A percentile compares a stretch with the other conserved stretches of the same genome.
These are phyloP conservation scores for Mucor piriformis DNA, from an alignment of 371 early-diverging fungal species.

Conservation along the genomic window DNA sequence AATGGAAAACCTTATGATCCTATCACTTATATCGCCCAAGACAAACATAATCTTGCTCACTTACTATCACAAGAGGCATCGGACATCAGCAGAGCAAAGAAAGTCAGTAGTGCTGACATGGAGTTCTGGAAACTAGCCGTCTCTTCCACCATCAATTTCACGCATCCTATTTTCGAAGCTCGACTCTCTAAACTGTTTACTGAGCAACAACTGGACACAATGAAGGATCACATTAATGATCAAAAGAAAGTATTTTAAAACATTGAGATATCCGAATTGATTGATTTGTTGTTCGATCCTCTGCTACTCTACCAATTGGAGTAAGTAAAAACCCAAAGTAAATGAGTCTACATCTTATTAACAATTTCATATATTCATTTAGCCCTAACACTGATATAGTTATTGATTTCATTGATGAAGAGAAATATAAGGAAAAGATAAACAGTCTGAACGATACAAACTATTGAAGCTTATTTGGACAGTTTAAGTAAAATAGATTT, in stretches of 20 bases:
- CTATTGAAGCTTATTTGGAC: constrained; percentile 9
- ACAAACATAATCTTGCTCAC: constrained; percentile 9
- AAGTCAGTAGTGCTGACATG: too few relatives aligned
- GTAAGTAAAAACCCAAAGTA: constrained; percentile 15
- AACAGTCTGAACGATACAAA: constrained; percentile 15
- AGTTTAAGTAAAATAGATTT: constrained; percentile 18
- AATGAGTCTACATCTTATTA: constrained; percentile 13
- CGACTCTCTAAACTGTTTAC: background rate
- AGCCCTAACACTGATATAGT: constrained; percentile 2
- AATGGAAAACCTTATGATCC: constrained; percentile 16
- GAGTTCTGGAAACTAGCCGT: background rate
- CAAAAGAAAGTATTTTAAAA: background rate
- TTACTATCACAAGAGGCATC: constrained; percentile 1
- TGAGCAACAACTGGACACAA: background rate
- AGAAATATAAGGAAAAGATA: constrained; percentile 16
- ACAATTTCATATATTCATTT: constrained; percentile 9
- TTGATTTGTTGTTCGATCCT: background rate
- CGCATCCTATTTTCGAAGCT: background rate
- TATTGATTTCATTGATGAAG: constrained; percentile 12
- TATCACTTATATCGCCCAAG: constrained; percentile 14
- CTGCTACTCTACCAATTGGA: constrained; percentile 9
- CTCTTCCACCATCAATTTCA: background rate
- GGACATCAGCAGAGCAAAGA: background rate
- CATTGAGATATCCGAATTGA: background rate
- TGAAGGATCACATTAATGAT: background rate